A percentile compares a stretch with the other conserved stretches of the same genome.
Conservation (phyloP, 2,329 filamentous ascomycete genomes). For the Trematosphaeria pertusa region DNA sequence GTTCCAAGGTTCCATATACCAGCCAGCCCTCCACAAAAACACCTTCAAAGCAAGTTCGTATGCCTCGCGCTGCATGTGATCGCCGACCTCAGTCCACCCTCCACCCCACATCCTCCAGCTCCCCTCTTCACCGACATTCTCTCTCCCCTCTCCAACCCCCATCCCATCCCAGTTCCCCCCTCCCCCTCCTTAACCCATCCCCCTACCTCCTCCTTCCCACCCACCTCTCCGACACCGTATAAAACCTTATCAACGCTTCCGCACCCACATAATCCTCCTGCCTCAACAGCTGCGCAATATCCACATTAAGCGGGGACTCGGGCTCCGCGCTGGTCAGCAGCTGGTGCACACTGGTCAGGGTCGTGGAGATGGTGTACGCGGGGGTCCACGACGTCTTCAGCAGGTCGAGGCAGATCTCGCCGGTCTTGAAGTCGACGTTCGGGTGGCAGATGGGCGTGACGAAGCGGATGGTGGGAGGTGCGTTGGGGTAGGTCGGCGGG, state of each 20-base stretch:
- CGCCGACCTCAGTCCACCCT: too few relatives aligned
- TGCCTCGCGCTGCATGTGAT: too few relatives aligned
- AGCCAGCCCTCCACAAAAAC: too few relatives aligned
- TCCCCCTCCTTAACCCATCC: slow-evolving; percentile 1
- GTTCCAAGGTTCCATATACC: too few relatives aligned
- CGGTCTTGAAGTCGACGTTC: slow-evolving; percentile 63
- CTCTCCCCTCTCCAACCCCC: too few relatives aligned
- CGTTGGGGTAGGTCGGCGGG: slow-evolving; percentile 78
- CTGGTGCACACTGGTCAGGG: slow-evolving; percentile 74
- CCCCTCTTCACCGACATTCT: too few relatives aligned
- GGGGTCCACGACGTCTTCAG: slow-evolving; percentile 81
- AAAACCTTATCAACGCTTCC: slow-evolving; percentile 73
- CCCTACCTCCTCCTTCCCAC: slow-evolving; percentile 18
- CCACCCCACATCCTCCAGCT: too few relatives aligned
- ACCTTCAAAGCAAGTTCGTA: too few relatives aligned
- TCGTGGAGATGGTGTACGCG: slow-evolving; percentile 79
- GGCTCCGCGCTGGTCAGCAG: slow-evolving; percentile 72
- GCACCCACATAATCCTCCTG: slow-evolving; percentile 73
- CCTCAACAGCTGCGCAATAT: slow-evolving; percentile 74
- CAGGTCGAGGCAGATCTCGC: slow-evolving; percentile 94
- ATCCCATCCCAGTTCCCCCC: not conserved
- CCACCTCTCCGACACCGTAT: slow-evolving; percentile 64
- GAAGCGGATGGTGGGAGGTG: slow-evolving; percentile 80
- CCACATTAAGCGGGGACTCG: slow-evolving; percentile 80
- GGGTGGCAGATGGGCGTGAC: slow-evolving; percentile 59